Evolutionary conservation across 148 eudicot genomes (phyloP).

Genomic region (Chenopodium quinoa): DNA sequence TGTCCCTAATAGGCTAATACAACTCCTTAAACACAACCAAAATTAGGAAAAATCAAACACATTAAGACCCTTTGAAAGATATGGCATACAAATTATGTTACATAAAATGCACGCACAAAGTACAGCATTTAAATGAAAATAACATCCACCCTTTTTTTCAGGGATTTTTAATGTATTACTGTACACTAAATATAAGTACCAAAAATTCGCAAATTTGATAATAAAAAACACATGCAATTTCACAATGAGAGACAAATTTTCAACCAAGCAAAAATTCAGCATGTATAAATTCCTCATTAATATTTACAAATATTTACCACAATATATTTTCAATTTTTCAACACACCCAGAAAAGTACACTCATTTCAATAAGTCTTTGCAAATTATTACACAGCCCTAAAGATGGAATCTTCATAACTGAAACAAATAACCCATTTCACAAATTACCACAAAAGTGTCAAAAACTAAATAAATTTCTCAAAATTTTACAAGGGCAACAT

Average conservation of each 20-base stretch:
- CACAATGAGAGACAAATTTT: not conserved
- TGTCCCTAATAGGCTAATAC: not conserved
- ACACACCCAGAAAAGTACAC: not conserved
- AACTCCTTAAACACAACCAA: no score
- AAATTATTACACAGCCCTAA: not conserved
- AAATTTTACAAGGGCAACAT: not conserved
- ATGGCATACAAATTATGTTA: not conserved
- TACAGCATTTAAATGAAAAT: not conserved
- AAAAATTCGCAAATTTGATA: not conserved
- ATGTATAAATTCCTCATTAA: not conserved
- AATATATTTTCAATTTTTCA: not conserved
- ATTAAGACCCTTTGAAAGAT: not conserved
- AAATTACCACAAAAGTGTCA: not conserved
- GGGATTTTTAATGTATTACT: not conserved
- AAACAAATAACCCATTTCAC: not conserved
- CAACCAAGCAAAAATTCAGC: not conserved
- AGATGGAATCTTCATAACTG: not conserved
- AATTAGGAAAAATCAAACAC: not conserved
- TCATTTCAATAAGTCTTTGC: no score
- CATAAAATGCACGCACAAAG: not conserved
- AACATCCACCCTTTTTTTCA: not conserved
- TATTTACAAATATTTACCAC: not conserved
- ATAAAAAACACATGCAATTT: not conserved
- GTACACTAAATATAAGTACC: not conserved
- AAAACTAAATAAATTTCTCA: slow-evolving; percentile 1